Evolutionary conservation across 1,284 basidiomycete genomes (phyloP), one percentile per base, ranked within the genome.

Genomic region (Malassezia equina): DNA sequence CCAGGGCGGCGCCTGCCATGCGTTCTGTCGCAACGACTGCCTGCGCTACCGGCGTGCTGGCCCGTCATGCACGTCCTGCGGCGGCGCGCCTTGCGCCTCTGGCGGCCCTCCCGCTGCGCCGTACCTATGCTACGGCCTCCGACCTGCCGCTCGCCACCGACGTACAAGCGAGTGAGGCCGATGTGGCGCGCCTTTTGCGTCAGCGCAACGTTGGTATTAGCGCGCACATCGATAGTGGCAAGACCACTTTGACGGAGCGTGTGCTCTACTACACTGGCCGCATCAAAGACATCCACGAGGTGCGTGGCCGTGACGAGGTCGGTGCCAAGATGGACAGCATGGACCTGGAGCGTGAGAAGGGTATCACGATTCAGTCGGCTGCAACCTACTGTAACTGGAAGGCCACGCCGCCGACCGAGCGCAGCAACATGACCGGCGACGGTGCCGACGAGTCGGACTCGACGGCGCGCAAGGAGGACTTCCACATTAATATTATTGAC

Each of bases 241-340:
- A 99, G 81, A 98, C 94, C 0, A 99, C 94, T 0, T 77, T 98
- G 61, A 98, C 94, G n/a, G 94, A 99, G 76, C 86, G 94, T 32
- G 84, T 96, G 55, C 78, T 98, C 47, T 98, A 85, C 77, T 99
- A 98, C 77, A 96, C 94, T 25, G 94, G 94, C 27, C 83, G 90
- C 42, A 94, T 96, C 75, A 81, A 85, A 52, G 90, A 90, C 54
- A 96, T 99, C 67, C 94, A 99, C 75, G 94, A 99, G 81, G 93
- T 94, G 13, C 81, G 94, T 65, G 94, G 94, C 36, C 82, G 86
- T 52, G 93, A 98, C 76, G 84, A 85, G 47, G 90, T 98, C 23
- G 94, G 93, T 47, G 94, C 93, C 23, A 98, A 99, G 80, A 99
- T 99, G 94, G 93, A 99, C 77, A 88, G 86, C 70, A 99, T 99